Conservation (phyloP, 2,329 filamentous ascomycete species). For the Cladosporium cucumerinum region DNA sequence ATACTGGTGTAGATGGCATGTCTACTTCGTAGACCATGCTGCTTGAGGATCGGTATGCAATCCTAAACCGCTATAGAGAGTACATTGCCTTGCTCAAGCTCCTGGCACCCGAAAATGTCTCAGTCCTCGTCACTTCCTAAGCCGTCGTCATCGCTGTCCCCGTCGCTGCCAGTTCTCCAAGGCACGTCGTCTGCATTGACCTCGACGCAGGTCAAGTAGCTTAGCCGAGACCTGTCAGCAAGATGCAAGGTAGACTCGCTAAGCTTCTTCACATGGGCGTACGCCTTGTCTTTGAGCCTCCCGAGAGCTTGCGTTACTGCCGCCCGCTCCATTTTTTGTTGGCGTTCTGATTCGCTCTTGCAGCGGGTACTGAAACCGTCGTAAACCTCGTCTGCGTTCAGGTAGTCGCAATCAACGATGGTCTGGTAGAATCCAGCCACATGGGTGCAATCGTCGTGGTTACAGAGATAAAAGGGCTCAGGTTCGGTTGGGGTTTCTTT, state of each 20-base stretch:
- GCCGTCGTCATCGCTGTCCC: not conserved
- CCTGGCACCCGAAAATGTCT: no score
- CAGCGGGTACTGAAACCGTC: slow-evolving; percentile 17
- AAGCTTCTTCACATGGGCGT: slow-evolving; percentile 31
- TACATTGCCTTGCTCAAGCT: not conserved
- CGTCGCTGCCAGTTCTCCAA: slow-evolving; percentile 24
- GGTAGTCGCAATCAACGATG: slow-evolving; percentile 30
- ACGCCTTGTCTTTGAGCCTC: slow-evolving; percentile 24
- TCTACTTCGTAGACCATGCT: no score
- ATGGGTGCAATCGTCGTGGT: slow-evolving; percentile 4
- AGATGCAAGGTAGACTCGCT: slow-evolving; percentile 22
- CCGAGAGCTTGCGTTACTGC: slow-evolving; percentile 18
- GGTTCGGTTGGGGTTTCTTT: not conserved
- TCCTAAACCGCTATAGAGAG: not conserved
- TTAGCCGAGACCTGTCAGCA: slow-evolving; percentile 20
- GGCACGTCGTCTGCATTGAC: slow-evolving; percentile 30
- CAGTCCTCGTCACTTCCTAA: not conserved
- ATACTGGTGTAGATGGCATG: no score
- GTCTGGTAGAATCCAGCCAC: slow-evolving; percentile 31
- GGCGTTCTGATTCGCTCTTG: slow-evolving; percentile 8
- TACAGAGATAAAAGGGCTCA: slow-evolving; percentile 14
- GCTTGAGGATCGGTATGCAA: not conserved
- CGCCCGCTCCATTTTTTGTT: slow-evolving; percentile 3
- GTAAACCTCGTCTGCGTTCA: slow-evolving; percentile 28
- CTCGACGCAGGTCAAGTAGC: slow-evolving; percentile 37